Conservation (phyloP, 768 basidiomycete species). For the Russula lepida region DNA sequence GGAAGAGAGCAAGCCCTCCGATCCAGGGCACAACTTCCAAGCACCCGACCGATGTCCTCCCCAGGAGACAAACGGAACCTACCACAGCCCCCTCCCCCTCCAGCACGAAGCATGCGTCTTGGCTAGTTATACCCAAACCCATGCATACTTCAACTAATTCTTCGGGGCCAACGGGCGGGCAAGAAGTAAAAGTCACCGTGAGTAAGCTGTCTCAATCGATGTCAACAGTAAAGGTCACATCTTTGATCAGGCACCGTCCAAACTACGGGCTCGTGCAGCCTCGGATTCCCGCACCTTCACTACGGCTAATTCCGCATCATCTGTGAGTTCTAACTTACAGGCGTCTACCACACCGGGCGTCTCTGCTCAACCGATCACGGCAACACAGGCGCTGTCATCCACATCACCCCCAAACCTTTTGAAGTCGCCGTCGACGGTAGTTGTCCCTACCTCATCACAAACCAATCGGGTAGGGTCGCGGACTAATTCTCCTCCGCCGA, state of each 20-base stretch:
- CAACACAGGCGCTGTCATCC: background rate
- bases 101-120: conserved; percentile 14
- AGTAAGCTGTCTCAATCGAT: background rate
- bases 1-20: conserved; percentile 9
- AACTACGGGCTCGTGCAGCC: conserved; percentile 15
- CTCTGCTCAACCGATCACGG: conserved; percentile 4
- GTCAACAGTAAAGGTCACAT: background rate
- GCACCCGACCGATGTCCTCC: background rate
- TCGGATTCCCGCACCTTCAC: conserved; percentile 18
- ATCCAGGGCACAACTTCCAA: background rate
- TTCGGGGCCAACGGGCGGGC: background rate
- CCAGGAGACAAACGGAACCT: conserved; percentile 1
- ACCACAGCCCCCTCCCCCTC: background rate
- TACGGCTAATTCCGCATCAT: background rate
- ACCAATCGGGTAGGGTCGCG: conserved; percentile 3
- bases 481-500: background rate
- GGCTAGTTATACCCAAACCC: conserved; percentile 14
- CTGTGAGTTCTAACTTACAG: background rate
- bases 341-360: background rate
- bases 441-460: background rate
- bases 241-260: conserved; percentile 1
- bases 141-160: background rate
- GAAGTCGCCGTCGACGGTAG: conserved; percentile 14
- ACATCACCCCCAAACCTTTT: conserved; percentile 15
- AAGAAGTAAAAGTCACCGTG: background rate